Base-by-base conservation (phyloP, 2,329 filamentous ascomycete genomes). In the Botryotinia calthae region DNA sequence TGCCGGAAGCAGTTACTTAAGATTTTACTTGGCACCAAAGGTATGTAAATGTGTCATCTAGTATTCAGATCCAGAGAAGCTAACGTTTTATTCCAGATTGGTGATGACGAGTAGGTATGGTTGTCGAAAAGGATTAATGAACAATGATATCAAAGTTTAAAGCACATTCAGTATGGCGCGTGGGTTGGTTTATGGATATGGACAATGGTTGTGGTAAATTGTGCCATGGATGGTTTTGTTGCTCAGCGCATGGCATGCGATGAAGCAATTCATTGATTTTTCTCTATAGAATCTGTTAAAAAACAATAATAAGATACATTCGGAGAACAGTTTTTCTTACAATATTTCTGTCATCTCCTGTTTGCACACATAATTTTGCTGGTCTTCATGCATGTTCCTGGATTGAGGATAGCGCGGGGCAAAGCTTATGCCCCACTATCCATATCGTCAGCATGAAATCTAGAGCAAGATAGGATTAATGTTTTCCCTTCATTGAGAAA, bases 21-120 rank as follows among this genome's bases (percentile, higher is more conserved):
- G 95, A 81, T 99, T 98, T 89, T 99, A 98, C 85, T 90, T 99
- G 79, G 96, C 96, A 77, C 96, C 96, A 77, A 99, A 99, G 94
- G 96, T 96, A 79, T 64, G 65, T 25, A 46, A 8, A 48, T 20
- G 10, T 31, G 42, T 31, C 2, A 1, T 40, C 12, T 48, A 14
- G 40, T 16, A 7, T 22, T 5, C 7, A 20, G n/a, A 48, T 10
- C 4, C 18, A 20, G 48, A 31, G n/a, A 73, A 54, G 56, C 76
- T 79, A 75, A 79, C 72, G 14, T 18, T 61, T 6, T 34, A 72
- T 44, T 76, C 61, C 78, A 94, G 91, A 94, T 94, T 80, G 91
- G 88, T 77, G 88, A 90, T 77, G 88, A 90, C 77, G 88, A 90
- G 81, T 89, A 86, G 80, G 78, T 71, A 72, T 64, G 34, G 75